These are phyloP conservation scores for Blastobotrys malaysiensis DNA, from an alignment of 1,139 yeast genomes.

Conservation along the genomic window DNA sequence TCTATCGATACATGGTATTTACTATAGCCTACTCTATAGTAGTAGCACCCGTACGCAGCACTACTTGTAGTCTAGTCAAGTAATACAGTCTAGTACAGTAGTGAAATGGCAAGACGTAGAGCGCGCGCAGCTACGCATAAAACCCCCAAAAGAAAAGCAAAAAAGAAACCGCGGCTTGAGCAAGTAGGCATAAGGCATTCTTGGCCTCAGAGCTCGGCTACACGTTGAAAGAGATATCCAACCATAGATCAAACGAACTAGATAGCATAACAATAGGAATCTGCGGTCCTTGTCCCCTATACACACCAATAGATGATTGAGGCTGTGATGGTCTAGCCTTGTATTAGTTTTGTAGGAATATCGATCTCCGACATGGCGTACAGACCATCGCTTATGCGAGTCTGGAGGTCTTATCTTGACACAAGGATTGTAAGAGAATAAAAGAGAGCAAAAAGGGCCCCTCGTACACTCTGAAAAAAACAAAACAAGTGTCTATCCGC, in stretches of 20 bases:
- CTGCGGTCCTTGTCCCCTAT: not conserved
- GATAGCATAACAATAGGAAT: not conserved
- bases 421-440: not conserved
- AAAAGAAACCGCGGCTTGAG: not conserved
- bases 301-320: too few species aligned
- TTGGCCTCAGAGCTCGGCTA: too few species aligned
- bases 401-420: not conserved
- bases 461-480: too few species aligned
- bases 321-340: not conserved
- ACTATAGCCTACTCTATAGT: too few species aligned
- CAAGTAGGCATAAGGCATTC: too few species aligned
- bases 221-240: not conserved
- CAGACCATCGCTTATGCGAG: constrained; percentile 1
- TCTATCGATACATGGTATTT: too few species aligned
- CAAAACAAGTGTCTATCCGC: too few species aligned
- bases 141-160: not conserved
- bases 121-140: not conserved
- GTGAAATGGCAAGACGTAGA: too few species aligned
- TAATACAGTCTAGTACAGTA: too few species aligned
- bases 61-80: too few species aligned
- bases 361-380: not conserved
- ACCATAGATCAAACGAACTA: not conserved
- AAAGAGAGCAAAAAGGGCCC: not conserved
- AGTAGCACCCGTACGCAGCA: too few species aligned
- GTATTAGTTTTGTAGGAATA: not conserved